Evolutionary conservation across 2,329 filamentous ascomycete genomes (phyloP), one percentile per base, ranked within the genome.

Genomic region (Hortaea sp.): DNA sequence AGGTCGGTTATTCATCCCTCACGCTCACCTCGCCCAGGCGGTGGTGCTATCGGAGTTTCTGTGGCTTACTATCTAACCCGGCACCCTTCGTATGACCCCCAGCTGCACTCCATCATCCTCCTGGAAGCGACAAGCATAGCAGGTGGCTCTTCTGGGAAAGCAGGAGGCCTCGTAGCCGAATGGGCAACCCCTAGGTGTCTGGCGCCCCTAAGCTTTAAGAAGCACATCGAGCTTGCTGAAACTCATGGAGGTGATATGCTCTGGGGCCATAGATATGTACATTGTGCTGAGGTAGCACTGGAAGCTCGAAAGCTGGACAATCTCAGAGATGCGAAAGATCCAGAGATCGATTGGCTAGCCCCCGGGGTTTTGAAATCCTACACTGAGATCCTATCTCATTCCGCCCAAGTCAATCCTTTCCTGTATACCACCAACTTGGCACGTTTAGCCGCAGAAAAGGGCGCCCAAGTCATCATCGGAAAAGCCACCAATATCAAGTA

Each of bases 141-240:
- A 5, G 80, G 87, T n/a, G 90, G 86, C 27, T 89, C 92, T 32
- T 95, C 88, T 6, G 92, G 92, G 37, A 97, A 95, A 69, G 90
- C 92, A 0, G 92, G 92, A 11, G 92, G 92, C 1, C 74, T 98
- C 4, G 75, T 98, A 20, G 92, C 83, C 1, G 72, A 89, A 11
- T 97, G 90, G 88, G 92, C 90, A 1, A 95, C 95, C 61, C 92
- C 92, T 0, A 73, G 72, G 47, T 83, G 78, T 57, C 79, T 97
- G 35, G 90, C 95, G 0, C 86, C 86, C 0, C 71, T 97, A 38
- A 94, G 86, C 48, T 97, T 88, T 66, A 76, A 75, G 41, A 73
- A 97, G 11, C 92, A 97, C 60, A 77, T 79, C 31, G 80, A 95
- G 59, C 74, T 98, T 7, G 85, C 90, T n/a, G 76, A 80, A 4